Conservation (phyloP, 768 basidiomycete genomes). For the Neoboletus magnificus region DNA sequence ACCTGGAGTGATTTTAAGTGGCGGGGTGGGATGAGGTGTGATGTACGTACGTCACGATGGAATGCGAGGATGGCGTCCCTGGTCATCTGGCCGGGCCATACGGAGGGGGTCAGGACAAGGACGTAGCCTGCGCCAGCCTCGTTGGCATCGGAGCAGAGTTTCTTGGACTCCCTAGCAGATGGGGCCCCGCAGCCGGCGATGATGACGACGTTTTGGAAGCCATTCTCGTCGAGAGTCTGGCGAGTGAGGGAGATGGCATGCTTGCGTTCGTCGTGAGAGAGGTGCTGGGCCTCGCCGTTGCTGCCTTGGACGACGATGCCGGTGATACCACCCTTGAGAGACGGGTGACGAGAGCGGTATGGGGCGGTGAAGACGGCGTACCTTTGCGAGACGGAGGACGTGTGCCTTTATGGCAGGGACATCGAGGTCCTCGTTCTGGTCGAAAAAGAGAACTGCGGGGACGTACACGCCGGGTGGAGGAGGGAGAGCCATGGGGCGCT, state of each 20-base stretch:
- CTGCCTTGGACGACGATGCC: constrained; percentile 73
- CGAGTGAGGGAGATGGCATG: constrained; percentile 61
- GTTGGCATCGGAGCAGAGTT: constrained; percentile 67
- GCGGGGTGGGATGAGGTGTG: not conserved
- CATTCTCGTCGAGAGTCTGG: constrained; percentile 67
- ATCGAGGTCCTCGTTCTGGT: constrained; percentile 69
- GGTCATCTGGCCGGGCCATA: constrained; percentile 66
- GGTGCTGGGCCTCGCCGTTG: constrained; percentile 74
- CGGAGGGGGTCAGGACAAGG: constrained; percentile 71
- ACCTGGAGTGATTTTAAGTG: constrained; percentile 41
- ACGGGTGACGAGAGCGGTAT: constrained; percentile 18
- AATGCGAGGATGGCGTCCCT: constrained; percentile 60
- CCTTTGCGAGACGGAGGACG: constrained; percentile 69
- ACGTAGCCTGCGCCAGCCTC: constrained; percentile 81
- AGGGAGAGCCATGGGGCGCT: constrained; percentile 30
- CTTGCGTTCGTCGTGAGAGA: constrained; percentile 70
- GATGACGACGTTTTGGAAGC: constrained; percentile 62
- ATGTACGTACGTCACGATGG: constrained; percentile 51
- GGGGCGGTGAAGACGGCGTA: constrained; percentile 21
- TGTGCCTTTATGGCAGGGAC: constrained; percentile 63
- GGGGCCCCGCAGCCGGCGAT: constrained; percentile 85
- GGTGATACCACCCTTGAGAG: constrained; percentile 60
- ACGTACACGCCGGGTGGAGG: constrained; percentile 73
- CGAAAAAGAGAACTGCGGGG: constrained; percentile 74
- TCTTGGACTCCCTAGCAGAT: constrained; percentile 71